Evolutionary conservation across 495 filamentous ascomycete genomes (phyloP).

Genomic region (Hypoxylon fragiforme): DNA sequence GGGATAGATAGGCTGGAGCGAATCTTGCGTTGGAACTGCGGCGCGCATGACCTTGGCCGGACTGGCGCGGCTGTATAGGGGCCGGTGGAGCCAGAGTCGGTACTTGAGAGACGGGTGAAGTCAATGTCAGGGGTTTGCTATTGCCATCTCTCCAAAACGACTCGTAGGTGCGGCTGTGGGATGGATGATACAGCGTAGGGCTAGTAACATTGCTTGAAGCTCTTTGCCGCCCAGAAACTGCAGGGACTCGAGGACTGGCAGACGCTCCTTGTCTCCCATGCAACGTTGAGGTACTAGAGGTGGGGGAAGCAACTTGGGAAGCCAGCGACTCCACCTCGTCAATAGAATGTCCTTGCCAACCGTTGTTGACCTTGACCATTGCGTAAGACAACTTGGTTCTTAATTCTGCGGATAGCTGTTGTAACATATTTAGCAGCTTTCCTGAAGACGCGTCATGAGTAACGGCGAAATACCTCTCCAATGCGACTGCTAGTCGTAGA

Average conservation of each 20-base stretch:
- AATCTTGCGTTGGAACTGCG: conserved; percentile 45
- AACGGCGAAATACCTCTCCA: conserved; percentile 65
- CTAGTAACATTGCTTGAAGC: conserved; percentile 41
- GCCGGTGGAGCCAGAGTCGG: conserved; percentile 61
- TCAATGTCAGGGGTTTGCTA: conserved; percentile 22
- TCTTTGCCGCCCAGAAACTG: conserved; percentile 37
- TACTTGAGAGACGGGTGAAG: conserved; percentile 30
- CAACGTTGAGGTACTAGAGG: conserved; percentile 57
- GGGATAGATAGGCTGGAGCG: conserved; percentile 44
- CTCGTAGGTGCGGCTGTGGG: conserved; percentile 44
- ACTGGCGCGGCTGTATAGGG: conserved; percentile 56
- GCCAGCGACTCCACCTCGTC: conserved; percentile 71
- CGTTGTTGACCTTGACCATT: conserved; percentile 86
- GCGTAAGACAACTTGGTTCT: conserved; percentile 82
- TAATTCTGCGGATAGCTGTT: conserved; percentile 73
- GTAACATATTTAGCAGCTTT: conserved; percentile 28
- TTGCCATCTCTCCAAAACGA: conserved; percentile 48
- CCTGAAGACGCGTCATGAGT: conserved; percentile 1
- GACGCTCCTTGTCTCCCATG: conserved; percentile 53
- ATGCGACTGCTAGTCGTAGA: conserved; percentile 64
- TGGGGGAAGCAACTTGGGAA: conserved; percentile 61
- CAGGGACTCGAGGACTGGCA: conserved; percentile 48
- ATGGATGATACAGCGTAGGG: conserved; percentile 31
- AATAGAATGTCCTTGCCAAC: conserved; percentile 71
- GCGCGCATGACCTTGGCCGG: conserved; percentile 35